Evolutionary conservation across 1,284 basidiomycete species (phyloP).

Genomic region (Anthracocystis panici-leucophaei): DNA sequence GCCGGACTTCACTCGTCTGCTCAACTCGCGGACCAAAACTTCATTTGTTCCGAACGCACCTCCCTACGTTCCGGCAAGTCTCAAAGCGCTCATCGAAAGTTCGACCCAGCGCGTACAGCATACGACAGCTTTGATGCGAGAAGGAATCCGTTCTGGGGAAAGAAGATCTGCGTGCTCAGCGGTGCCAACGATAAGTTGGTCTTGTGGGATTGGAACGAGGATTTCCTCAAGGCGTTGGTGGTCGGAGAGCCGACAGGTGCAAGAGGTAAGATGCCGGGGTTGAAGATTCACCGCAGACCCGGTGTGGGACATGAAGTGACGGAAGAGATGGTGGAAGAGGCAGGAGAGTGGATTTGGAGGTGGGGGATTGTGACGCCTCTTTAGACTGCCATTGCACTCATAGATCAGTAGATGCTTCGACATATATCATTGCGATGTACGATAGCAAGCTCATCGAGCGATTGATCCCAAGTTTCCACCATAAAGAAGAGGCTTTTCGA

Average conservation of each 20-base stretch:
- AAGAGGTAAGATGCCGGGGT: conserved; percentile 40
- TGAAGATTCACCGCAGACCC: conserved; percentile 50
- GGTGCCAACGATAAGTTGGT: conserved; percentile 65
- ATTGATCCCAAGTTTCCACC: too few species aligned
- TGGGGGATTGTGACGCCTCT: conserved; percentile 44
- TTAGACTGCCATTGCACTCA: not conserved
- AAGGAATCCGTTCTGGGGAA: conserved; percentile 62
- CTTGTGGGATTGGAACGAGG: conserved; percentile 60
- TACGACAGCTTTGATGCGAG: conserved; percentile 49
- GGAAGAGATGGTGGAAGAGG: conserved; percentile 61
- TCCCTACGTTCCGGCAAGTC: conserved; percentile 58
- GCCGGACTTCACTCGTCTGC: conserved; percentile 75
- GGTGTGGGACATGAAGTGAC: conserved; percentile 61
- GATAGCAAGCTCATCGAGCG: too few species aligned
- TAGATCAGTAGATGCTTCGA: not conserved
- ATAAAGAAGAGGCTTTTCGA: too few species aligned
- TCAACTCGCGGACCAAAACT: conserved; percentile 55
- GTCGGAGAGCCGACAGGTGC: conserved; percentile 49
- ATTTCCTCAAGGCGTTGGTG: conserved; percentile 56
- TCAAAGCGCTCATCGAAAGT: conserved; percentile 56
- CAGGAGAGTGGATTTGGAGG: conserved; percentile 60
- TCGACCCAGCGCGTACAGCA: conserved; percentile 57
- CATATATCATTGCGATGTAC: not conserved
- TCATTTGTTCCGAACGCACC: conserved; percentile 60
- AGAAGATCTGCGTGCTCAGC: conserved; percentile 63